These are phyloP conservation scores for Fusarium ramigenum DNA, from an alignment of 2,329 filamentous ascomycete genomes.

Conservation along the genomic window DNA sequence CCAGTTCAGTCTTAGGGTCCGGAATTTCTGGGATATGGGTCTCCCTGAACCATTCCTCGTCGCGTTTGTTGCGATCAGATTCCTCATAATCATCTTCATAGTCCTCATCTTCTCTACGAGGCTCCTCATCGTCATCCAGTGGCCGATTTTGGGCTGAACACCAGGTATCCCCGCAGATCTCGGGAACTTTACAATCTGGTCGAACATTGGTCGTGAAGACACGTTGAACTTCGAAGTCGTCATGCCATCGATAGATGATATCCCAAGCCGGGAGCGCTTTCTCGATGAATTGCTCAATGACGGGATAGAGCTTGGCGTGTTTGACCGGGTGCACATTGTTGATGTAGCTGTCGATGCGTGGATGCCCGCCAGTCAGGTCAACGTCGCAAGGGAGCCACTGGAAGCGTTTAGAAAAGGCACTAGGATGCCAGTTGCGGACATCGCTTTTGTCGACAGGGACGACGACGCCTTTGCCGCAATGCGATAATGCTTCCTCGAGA, in stretches of 20 bases:
- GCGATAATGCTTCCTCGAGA: slow-evolving; percentile 49
- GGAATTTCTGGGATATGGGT: slow-evolving; percentile 38
- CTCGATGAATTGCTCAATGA: slow-evolving; percentile 55
- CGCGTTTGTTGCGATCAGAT: slow-evolving; percentile 36
- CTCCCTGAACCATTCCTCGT: slow-evolving; percentile 42
- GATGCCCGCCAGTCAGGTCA: slow-evolving; percentile 48
- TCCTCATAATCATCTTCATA: slow-evolving; percentile 22
- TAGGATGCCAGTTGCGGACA: not conserved
- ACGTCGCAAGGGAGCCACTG: slow-evolving; percentile 64
- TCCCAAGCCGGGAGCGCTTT: slow-evolving; percentile 59
- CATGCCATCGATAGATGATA: slow-evolving; percentile 46
- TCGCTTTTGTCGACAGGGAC: slow-evolving; percentile 27
- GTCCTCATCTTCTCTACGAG: slow-evolving; percentile 28
- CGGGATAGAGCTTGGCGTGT: slow-evolving; percentile 51
- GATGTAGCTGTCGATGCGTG: slow-evolving; percentile 60
- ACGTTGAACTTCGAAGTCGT: slow-evolving; percentile 42
- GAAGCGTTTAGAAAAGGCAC: slow-evolving; percentile 37
- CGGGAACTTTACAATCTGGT: slow-evolving; percentile 27
- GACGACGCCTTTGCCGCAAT: slow-evolving; percentile 47
- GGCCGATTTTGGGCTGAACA: not conserved
- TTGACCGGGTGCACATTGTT: slow-evolving; percentile 61
- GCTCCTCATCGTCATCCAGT: slow-evolving; percentile 38
- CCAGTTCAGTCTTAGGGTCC: not conserved
- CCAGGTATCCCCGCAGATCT: slow-evolving; percentile 22
- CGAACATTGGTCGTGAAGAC: slow-evolving; percentile 23